phyloP scores from a whole-genome alignment of 1,139 yeast species.

The Suhomyces taliae region DNA sequence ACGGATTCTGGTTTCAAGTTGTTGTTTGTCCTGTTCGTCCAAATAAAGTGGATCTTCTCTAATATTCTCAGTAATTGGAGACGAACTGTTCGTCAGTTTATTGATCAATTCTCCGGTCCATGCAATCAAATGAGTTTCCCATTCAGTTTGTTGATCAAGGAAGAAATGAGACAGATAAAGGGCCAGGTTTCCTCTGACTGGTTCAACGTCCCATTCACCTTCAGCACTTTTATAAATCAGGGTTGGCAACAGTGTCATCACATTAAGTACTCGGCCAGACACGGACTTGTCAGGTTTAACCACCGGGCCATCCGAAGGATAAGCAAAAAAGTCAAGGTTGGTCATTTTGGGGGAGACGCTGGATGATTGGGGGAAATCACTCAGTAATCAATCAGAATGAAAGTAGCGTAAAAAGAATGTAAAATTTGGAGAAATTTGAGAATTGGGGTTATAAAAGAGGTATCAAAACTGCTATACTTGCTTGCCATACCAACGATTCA shows the following conservation, averaged over 20 bases:
- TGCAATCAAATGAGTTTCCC: conserved; percentile 87
- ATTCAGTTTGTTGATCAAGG: conserved; percentile 63
- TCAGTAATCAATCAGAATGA: neutral
- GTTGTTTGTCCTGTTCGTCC: conserved; percentile 53
- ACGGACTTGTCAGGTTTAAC: conserved; percentile 40
- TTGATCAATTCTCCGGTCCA: conserved; percentile 91
- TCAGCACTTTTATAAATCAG: conserved; percentile 48
- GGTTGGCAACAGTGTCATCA: conserved; percentile 67
- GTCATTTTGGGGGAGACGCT: conserved; percentile 1
- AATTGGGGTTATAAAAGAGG: no score
- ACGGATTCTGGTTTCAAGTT: conserved; percentile 45
- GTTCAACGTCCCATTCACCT: conserved; percentile 53
- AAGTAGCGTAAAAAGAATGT: neutral
- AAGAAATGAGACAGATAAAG: conserved; percentile 72
- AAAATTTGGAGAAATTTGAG: no score
- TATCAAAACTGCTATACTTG: no score
- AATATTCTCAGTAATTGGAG: conserved; percentile 24
- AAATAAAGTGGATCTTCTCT: conserved; percentile 63
- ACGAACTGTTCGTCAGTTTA: conserved; percentile 26
- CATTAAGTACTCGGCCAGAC: conserved; percentile 68
- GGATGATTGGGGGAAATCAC: neutral
- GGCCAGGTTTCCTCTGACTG: conserved; percentile 83
- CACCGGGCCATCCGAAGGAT: conserved; percentile 25
- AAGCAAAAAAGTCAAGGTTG: conserved; percentile 20
- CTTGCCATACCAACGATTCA: no score